Evolutionary conservation across 768 basidiomycete species (phyloP).

Genomic region (Cystoderma amianthinum): DNA sequence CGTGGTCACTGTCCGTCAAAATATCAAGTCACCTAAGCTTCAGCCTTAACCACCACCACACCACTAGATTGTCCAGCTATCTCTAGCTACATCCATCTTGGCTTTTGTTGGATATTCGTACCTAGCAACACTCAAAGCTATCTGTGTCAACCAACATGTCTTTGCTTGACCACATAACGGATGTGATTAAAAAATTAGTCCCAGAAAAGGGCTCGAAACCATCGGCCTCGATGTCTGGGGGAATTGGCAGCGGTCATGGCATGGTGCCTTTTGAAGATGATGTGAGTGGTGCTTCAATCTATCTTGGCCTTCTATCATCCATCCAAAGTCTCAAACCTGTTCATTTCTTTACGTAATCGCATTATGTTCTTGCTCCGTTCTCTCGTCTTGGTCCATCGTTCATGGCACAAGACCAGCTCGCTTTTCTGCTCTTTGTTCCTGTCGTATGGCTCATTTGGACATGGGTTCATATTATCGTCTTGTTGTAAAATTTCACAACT

Average conservation of each 20-base stretch:
- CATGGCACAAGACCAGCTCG: constrained; percentile 41
- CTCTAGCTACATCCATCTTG: too few relatives aligned
- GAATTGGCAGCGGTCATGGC: constrained; percentile 54
- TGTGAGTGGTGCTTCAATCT: constrained; percentile 37
- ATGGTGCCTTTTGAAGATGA: constrained; percentile 64
- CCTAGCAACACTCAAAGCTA: too few relatives aligned
- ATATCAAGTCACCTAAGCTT: too few relatives aligned
- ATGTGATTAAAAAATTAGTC: constrained; percentile 36
- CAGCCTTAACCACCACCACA: too few relatives aligned
- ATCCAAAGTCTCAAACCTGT: background rate
- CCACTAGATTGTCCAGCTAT: too few relatives aligned
- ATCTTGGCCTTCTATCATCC: background rate
- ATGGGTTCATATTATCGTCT: constrained; percentile 41
- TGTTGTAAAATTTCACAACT: constrained; percentile 4
- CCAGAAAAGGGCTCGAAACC: constrained; percentile 35
- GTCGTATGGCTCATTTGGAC: constrained; percentile 60
- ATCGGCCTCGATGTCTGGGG: constrained; percentile 37
- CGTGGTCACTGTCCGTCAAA: too few relatives aligned
- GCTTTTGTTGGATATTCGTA: too few relatives aligned
- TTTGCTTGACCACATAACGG: constrained; percentile 50
- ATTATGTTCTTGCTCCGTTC: constrained; percentile 13
- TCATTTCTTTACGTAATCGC: constrained; percentile 37
- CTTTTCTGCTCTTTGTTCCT: constrained; percentile 63
- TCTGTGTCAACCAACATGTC: constrained; percentile 51
- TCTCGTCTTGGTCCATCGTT: too few relatives aligned